Base-by-base conservation (phyloP, 2,329 filamentous ascomycete species). In the Trichoderma koningiopsis region DNA sequence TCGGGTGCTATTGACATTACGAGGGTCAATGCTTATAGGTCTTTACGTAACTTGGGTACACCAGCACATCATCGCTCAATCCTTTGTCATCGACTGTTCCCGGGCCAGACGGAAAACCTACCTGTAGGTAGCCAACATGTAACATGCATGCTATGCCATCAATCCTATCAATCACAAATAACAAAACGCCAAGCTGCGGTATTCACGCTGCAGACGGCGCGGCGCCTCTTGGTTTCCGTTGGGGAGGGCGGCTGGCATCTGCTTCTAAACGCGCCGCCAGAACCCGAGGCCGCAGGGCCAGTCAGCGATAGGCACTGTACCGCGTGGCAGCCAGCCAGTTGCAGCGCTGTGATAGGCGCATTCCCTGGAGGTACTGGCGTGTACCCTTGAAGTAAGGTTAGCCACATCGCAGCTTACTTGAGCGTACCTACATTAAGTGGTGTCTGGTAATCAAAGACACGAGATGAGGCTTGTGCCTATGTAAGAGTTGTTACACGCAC, bases 261-360 rank as follows among this genome's bases (percentile, higher is more conserved):
- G 16, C 7, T 52, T 53, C 43, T 40, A 61, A 40, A 58, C 55
- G 63, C 63, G 63, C 63, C 63, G 63, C 35, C 29, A 66, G 52
- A 47, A 53, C 65, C 65, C 56, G 55, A 56, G 53, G 40, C 43
- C 57, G 65, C 33, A 61, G 53, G 58, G 58, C 69, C 69, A 70
- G 52, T 70, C 58, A 70, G 69, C 65, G 66, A 70, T 64, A 49
- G 65, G 27, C 65, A 60, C 55, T 52, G 69, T 65, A 64, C 40
- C 69, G 69, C 69, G 69, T 70, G 69, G 69, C 69, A 65, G 53
- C 35, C 59, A 49, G 52, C 47, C 47, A 49, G 47, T 49, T 5
- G 10, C 47, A 49, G 47, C 47, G 56, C 31, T 59, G 27, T n/a
- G 29, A 29, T 33, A 22, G 24, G 56, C 56, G 40, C 16, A 43